Conservation (phyloP, 2,329 filamentous ascomycete species). For the Epichloe uncinata region DNA sequence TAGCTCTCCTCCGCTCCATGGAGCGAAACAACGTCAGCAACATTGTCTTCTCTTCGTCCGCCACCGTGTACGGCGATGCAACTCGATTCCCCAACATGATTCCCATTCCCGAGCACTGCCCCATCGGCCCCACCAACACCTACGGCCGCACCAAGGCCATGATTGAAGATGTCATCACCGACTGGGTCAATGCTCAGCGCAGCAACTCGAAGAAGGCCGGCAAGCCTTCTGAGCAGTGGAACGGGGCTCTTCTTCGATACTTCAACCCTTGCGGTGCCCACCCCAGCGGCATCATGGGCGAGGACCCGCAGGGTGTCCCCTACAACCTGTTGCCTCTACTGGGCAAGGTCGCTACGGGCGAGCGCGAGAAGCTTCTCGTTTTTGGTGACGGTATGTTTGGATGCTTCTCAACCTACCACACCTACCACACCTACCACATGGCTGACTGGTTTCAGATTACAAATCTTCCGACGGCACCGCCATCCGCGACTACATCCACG, state of each 20-base stretch:
- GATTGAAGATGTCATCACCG: conserved; percentile 84
- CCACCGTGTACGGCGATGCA: conserved; percentile 95
- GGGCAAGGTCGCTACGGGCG: conserved; percentile 90
- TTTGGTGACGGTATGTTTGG: conserved; percentile 76
- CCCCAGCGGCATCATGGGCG: conserved; percentile 92
- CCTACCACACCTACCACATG: too few species aligned
- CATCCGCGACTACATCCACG: conserved; percentile 97
- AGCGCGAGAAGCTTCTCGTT: conserved; percentile 84
- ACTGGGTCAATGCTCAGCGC: conserved; percentile 78
- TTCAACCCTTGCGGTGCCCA: conserved; percentile 96
- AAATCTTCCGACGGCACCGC: conserved; percentile 78
- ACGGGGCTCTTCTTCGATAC: conserved; percentile 84
- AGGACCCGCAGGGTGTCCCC: conserved; percentile 89
- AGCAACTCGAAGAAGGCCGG: conserved; percentile 69
- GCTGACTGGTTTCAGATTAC: conserved; percentile 53
- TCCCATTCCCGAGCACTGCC: conserved; percentile 93
- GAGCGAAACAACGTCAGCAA: conserved; percentile 80
- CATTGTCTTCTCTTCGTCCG: conserved; percentile 97
- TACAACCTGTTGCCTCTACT: conserved; percentile 92
- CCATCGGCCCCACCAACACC: conserved; percentile 90
- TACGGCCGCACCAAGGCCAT: conserved; percentile 95
- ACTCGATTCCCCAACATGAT: conserved; percentile 97
- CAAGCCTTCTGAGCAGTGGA: conserved; percentile 71
- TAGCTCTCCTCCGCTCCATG: conserved; percentile 79
- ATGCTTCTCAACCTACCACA: background rate